Percentiles rank a stretch among this genome's conserved stretches.
These are phyloP conservation scores for Crithidia bombi DNA, from an alignment of 208 protist species.

Conservation along the genomic window DNA sequence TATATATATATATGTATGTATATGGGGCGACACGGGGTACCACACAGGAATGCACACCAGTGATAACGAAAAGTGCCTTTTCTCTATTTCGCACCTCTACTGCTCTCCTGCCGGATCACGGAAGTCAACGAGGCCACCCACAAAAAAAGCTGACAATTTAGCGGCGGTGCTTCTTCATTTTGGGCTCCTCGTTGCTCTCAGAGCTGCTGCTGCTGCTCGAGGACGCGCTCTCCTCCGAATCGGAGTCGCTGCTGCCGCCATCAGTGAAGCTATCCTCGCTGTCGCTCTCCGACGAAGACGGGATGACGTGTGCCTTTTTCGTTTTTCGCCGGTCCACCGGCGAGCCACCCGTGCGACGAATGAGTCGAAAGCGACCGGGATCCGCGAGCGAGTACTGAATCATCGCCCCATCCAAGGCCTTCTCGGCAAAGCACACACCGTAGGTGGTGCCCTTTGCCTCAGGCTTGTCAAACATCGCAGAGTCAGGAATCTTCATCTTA, in stretches of 20 bases:
- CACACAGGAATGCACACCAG: too few relatives aligned
- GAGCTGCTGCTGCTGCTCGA: conserved; percentile 14
- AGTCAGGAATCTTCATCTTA: conserved; percentile 41
- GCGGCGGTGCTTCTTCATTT: conserved; percentile 16
- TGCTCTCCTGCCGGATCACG: not conserved
- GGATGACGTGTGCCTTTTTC: conserved; percentile 37
- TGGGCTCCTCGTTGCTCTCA: not conserved
- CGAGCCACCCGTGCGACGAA: conserved; percentile 42
- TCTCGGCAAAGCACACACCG: conserved; percentile 62
- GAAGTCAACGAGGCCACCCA: too few relatives aligned
- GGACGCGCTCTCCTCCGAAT: conserved; percentile 24
- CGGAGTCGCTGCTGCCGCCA: conserved; percentile 19
- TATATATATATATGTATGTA: too few relatives aligned
- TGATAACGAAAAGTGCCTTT: not conserved
- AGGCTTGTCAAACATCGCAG: conserved; percentile 29
- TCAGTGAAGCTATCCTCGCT: conserved; percentile 28
- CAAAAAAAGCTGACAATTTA: too few relatives aligned
- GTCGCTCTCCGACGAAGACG: conserved; percentile 29
- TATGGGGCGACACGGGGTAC: too few relatives aligned
- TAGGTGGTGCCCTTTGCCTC: conserved; percentile 38
- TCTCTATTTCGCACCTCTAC: not conserved
- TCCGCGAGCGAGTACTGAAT: conserved; percentile 57
- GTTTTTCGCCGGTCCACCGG: conserved; percentile 34
- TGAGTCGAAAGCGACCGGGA: conserved; percentile 36
- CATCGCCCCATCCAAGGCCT: conserved; percentile 46